Evolutionary conservation across 1,284 basidiomycete genomes (phyloP).

Genomic region (Sporisorium sorghi): DNA sequence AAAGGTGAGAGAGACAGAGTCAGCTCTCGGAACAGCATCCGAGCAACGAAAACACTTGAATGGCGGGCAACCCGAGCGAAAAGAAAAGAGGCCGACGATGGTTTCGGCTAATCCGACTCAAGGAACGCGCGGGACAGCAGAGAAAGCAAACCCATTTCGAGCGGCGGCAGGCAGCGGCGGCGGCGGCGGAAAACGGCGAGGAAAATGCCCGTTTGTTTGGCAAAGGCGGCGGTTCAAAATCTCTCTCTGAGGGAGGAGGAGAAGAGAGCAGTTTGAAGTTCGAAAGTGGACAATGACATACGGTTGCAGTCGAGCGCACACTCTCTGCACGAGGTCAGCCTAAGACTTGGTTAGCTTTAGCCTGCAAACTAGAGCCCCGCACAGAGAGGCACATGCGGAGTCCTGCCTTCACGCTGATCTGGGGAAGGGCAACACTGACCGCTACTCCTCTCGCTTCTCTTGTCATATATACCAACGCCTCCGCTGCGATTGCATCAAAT

Average conservation of each 20-base stretch:
- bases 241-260: too few species aligned
- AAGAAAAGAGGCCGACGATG: not conserved
- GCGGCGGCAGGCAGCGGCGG: not conserved
- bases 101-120: conserved; percentile 4
- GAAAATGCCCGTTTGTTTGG: not conserved
- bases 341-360: too few species aligned
- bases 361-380: not conserved
- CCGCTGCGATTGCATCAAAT: not conserved
- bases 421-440: conserved; percentile 1
- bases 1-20: too few species aligned
- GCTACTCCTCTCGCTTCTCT: not conserved
- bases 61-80: not conserved
- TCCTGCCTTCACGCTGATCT: not conserved
- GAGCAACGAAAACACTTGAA: conserved; percentile 1
- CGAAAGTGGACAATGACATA: not conserved
- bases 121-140: not conserved
- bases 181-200: not conserved
- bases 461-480: not conserved
- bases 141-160: not conserved
- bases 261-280: not conserved
- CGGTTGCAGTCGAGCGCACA: not conserved
- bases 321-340: not conserved
- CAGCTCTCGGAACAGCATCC: conserved; percentile 1
- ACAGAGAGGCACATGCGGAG: too few species aligned
- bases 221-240: conserved; percentile 4